Conservation (phyloP, 2,329 filamentous ascomycete genomes). For the Cladobotryum protrusum region DNA sequence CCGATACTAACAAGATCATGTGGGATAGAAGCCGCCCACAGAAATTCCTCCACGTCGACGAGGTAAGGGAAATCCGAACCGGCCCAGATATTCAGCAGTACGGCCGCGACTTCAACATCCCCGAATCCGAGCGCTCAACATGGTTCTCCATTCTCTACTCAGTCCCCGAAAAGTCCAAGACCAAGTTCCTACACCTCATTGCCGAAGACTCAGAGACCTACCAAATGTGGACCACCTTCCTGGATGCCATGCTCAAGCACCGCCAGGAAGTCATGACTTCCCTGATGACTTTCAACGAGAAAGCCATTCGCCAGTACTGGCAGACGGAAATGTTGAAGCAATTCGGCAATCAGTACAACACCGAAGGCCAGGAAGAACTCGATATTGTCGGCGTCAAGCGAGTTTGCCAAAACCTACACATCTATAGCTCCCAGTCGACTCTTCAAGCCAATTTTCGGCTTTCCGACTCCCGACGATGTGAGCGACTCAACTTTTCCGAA, state of each 20-base stretch:
- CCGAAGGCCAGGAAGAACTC: constrained; percentile 60
- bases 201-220: constrained; percentile 68
- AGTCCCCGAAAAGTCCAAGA: constrained; percentile 70
- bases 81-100: constrained; percentile 84
- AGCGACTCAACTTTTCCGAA: constrained; percentile 67
- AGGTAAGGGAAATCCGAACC: constrained; percentile 84
- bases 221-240: constrained; percentile 72
- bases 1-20: constrained; percentile 75
- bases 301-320: constrained; percentile 81
- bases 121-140: constrained; percentile 58
- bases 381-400: constrained; percentile 73
- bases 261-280: constrained; percentile 87
- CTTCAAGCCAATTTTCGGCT: constrained; percentile 68
- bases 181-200: constrained; percentile 83
- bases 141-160: constrained; percentile 92
- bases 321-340: constrained; percentile 71
- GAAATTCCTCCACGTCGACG: constrained; percentile 89
- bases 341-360: constrained; percentile 45
- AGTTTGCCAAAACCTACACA: constrained; percentile 83
- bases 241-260: constrained; percentile 78
- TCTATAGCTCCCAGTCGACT: constrained; percentile 74
- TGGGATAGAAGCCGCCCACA: constrained; percentile 76
- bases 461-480: constrained; percentile 59
- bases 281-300: constrained; percentile 76
- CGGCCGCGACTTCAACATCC: constrained; percentile 71